These are phyloP conservation scores for Umbelopsis ramanniana DNA, from an alignment of 192 early-diverging fungal species.

Conservation along the genomic window DNA sequence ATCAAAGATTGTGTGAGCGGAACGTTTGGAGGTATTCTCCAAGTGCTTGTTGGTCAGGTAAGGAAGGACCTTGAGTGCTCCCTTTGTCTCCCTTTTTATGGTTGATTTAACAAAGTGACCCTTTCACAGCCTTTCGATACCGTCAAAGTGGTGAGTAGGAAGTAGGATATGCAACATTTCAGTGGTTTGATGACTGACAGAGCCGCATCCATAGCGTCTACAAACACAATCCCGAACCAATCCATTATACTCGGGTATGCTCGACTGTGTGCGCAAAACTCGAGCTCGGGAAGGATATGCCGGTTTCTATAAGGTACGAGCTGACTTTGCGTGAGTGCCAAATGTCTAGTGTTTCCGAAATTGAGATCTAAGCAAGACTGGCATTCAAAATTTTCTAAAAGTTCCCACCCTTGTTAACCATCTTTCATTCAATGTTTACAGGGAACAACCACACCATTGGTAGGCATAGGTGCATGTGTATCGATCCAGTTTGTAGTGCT, in stretches of 20 bases:
- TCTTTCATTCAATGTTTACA: slow-evolving; percentile 4
- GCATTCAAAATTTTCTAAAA: neutral
- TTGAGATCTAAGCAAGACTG: neutral
- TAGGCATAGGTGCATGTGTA: slow-evolving; percentile 95
- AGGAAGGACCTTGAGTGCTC: neutral
- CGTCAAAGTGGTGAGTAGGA: slow-evolving; percentile 71
- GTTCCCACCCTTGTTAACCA: neutral
- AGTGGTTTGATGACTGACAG: neutral
- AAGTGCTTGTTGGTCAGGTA: slow-evolving; percentile 77
- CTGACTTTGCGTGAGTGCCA: neutral
- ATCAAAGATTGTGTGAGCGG: slow-evolving; percentile 79
- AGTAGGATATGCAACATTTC: neutral
- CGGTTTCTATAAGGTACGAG: slow-evolving; percentile 83
- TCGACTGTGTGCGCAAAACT: slow-evolving; percentile 90
- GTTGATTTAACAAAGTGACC: neutral
- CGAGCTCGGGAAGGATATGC: slow-evolving; percentile 75
- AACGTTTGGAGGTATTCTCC: slow-evolving; percentile 75
- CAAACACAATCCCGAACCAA: slow-evolving; percentile 84
- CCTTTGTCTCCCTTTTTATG: neutral
- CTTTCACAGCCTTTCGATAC: slow-evolving; percentile 72
- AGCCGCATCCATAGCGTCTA: slow-evolving; percentile 60
- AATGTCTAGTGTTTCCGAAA: slow-evolving; percentile 4
- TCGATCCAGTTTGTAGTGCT: slow-evolving; percentile 96
- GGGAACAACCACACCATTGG: slow-evolving; percentile 91
- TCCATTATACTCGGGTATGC: slow-evolving; percentile 75